A percentile compares a stretch with the other conserved stretches of the same genome.
Evolutionary conservation across 768 basidiomycete species (phyloP).

Genomic region (Lactarius hatsudake): DNA sequence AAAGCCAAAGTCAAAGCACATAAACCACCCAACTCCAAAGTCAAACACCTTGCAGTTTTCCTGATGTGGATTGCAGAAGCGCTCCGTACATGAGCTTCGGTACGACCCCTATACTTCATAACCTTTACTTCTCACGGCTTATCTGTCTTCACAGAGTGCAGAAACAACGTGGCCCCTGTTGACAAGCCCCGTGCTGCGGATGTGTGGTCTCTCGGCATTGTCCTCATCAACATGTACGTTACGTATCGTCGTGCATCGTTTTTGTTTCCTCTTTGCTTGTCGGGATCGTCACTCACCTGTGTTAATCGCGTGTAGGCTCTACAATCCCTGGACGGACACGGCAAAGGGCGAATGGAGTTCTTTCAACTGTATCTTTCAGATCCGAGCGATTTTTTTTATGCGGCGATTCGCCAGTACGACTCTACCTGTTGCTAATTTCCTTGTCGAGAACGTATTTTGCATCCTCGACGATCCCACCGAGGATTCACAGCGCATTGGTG

Average conservation of each 20-base stretch:
- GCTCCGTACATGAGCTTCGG: slow-evolving; percentile 99
- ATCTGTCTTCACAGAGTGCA: slow-evolving; percentile 65
- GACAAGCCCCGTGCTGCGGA: slow-evolving; percentile 95
- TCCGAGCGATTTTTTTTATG: slow-evolving; percentile 84
- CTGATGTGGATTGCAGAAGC: slow-evolving; percentile 98
- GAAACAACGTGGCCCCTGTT: slow-evolving; percentile 93
- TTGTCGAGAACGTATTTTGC: slow-evolving; percentile 82
- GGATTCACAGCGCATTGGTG: slow-evolving; percentile 61
- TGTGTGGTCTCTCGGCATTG: slow-evolving; percentile 98
- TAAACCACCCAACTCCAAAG: no score
- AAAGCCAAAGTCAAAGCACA: no score
- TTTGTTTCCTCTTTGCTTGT: slow-evolving; percentile 10
- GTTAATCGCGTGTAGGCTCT: slow-evolving; percentile 57
- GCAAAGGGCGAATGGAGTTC: slow-evolving; percentile 74
- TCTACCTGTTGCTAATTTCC: slow-evolving; percentile 77
- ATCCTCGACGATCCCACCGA: slow-evolving; percentile 66
- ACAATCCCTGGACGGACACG: slow-evolving; percentile 97
- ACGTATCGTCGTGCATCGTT: slow-evolving; percentile 1
- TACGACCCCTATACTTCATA: slow-evolving; percentile 38
- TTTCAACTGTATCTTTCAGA: slow-evolving; percentile 78
- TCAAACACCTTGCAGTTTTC: no score
- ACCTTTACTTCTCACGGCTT: slow-evolving; percentile 23
- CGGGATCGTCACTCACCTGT: slow-evolving; percentile 18
- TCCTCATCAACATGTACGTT: slow-evolving; percentile 93
- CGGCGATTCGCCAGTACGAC: slow-evolving; percentile 90